Evolutionary conservation across 345 rosid genomes (phyloP).

Genomic region (Eucalyptus victrix): DNA sequence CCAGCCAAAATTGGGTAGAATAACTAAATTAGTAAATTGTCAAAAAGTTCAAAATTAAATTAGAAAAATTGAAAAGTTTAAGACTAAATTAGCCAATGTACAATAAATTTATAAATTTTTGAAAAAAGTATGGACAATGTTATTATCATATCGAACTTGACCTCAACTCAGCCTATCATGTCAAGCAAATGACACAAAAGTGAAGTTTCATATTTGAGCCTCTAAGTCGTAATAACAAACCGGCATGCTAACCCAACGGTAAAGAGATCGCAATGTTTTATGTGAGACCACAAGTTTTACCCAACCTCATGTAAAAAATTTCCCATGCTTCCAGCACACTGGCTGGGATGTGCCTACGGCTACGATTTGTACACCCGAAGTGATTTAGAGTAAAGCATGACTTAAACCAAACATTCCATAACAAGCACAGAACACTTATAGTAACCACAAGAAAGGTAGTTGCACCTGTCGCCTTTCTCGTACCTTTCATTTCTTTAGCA

Average conservation of each 20-base stretch:
- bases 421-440: not conserved
- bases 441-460: not conserved
- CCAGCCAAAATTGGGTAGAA: no score
- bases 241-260: not conserved
- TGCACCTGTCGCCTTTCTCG: not conserved
- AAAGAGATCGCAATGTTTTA: not conserved
- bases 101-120: no score
- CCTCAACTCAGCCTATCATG: not conserved
- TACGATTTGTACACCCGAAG: not conserved
- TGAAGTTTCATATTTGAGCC: not conserved
- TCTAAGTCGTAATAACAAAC: not conserved
- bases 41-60: no score
- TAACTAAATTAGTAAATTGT: no score
- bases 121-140: fast-evolving
- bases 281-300: not conserved
- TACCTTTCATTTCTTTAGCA: not conserved
- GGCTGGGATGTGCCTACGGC: not conserved
- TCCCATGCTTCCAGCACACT: not conserved
- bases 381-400: not conserved
- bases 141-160: not conserved
- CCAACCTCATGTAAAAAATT: not conserved
- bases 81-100: no score
- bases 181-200: not conserved
- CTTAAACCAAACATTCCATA: not conserved
- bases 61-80: no score